Base-by-base conservation (phyloP, 495 filamentous ascomycete genomes). In the Hypoxylon subgilvum region DNA sequence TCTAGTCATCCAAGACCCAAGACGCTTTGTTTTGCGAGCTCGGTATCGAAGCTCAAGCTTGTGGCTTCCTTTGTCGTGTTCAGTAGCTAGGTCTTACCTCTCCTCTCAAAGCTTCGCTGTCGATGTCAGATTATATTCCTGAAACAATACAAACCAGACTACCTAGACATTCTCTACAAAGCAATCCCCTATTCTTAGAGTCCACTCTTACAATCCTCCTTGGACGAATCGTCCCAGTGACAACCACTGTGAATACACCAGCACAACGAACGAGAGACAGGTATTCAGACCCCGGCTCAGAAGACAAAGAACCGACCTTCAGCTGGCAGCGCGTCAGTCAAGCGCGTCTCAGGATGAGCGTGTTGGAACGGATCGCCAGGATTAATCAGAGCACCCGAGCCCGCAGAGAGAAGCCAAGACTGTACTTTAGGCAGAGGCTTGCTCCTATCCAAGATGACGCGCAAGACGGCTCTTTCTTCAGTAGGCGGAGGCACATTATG, bases 361-460 rank as follows among this genome's bases (percentile, higher is more conserved):
- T 64, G 44, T 36, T 69, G 4, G 66, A 67, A 36, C 61, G 63
- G 22, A 50, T 69, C 30, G 49, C 67, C 4, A 45, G 52, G 42
- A 59, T 55, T 7, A 69, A 61, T 38, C 57, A 56, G 13, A 58
- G 55, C 16, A 34, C 28, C 18, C 57, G 63, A 32, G 39, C 34
- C 13, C 59, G 56, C 10, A 35, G 19, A 12, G 48, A 61, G 8
- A 55, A 43, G 38, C 35, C 59, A 7, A 25, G 10, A 14, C 16
- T 48, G 1, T 16, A 50, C 43, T 38, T 57, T 13, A 69, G 63
- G 53, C 52, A 55, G 7, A 63, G 43, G 22, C 43, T 59, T 17
- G 51, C 36, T 1, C 30, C 14, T 10, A 42, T 53, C 12, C 54
- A 49, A 23, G 45, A 64, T 13, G 63, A 66, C 53, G 63, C 34